Conservation (phyloP, 495 filamentous ascomycete species). For the Lophiostoma macrostomum region DNA sequence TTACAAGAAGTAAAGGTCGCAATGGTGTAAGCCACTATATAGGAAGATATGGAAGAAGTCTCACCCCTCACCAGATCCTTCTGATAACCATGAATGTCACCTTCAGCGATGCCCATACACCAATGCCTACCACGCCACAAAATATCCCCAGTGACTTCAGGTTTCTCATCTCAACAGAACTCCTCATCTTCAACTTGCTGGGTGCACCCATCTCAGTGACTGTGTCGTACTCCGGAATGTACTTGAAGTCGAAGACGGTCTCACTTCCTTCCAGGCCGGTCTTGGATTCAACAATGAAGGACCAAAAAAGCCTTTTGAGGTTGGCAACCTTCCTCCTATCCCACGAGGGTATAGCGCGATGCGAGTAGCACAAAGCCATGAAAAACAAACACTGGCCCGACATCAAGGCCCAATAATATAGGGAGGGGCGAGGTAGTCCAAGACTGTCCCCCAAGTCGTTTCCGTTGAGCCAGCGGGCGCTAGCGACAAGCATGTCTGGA, state of each 20-base stretch:
- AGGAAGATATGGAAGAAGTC: no score
- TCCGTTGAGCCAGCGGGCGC: constrained; percentile 68
- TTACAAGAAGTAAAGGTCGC: no score
- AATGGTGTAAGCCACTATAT: no score
- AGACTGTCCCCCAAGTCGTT: constrained; percentile 58
- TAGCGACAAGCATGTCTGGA: constrained; percentile 59
- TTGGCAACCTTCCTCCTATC: constrained; percentile 57
- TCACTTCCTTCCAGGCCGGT: constrained; percentile 52
- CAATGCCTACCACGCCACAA: constrained; percentile 33
- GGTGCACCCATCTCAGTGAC: constrained; percentile 43
- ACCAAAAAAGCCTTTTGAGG: constrained; percentile 54
- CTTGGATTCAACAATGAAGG: constrained; percentile 54
- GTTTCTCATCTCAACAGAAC: constrained; percentile 41
- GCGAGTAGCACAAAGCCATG: constrained; percentile 51
- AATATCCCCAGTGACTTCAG: constrained; percentile 37
- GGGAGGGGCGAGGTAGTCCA: constrained; percentile 53
- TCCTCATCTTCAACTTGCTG: constrained; percentile 24
- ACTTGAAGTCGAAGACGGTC: constrained; percentile 62
- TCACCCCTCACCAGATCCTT: constrained; percentile 12
- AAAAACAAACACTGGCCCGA: constrained; percentile 69
- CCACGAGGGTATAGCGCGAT: constrained; percentile 54
- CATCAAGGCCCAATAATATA: constrained; percentile 60
- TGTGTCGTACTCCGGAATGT: constrained; percentile 54
- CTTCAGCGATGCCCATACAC: constrained; percentile 28
- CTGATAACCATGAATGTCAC: constrained; percentile 3